Evolutionary conservation across 495 filamentous ascomycete genomes (phyloP).

Genomic region (Penicillium waksmanii): DNA sequence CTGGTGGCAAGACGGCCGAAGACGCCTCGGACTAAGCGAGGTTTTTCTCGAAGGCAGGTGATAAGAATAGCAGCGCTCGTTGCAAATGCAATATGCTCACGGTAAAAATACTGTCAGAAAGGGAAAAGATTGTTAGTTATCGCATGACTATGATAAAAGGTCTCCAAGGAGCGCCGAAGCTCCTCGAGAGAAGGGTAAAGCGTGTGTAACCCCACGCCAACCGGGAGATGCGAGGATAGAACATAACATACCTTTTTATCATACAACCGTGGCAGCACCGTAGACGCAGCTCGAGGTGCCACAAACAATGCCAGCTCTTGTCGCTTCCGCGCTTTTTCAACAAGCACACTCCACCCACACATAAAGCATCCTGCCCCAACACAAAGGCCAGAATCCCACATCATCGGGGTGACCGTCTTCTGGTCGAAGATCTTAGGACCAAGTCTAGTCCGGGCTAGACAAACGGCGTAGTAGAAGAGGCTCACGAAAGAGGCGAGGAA

Average conservation of each 20-base stretch:
- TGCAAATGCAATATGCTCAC: conserved; percentile 75
- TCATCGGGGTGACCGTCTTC: conserved; percentile 55
- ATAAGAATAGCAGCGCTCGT: conserved; percentile 75
- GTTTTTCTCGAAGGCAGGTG: conserved; percentile 68
- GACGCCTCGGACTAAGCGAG: conserved; percentile 70
- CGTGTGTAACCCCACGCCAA: conserved; percentile 31
- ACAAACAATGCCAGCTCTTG: conserved; percentile 87
- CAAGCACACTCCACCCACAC: conserved; percentile 84
- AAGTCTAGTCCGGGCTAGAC: conserved; percentile 77
- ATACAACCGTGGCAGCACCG: conserved; percentile 76
- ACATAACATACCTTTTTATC: conserved; percentile 59
- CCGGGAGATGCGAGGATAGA: conserved; percentile 21
- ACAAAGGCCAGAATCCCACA: conserved; percentile 73
- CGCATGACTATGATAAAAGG: conserved; percentile 16
- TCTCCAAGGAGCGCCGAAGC: conserved; percentile 4
- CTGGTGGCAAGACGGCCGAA: conserved; percentile 66
- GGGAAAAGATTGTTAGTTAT: conserved; percentile 28
- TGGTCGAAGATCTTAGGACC: conserved; percentile 69
- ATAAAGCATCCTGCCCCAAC: conserved; percentile 74
- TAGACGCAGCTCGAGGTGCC: conserved; percentile 78
- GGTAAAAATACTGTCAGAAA: conserved; percentile 64
- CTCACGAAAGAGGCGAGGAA: conserved; percentile 84
- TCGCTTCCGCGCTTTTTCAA: conserved; percentile 69
- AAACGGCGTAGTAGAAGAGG: conserved; percentile 88
- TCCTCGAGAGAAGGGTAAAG: not conserved